Base-by-base conservation (phyloP, 2,329 filamentous ascomycete genomes). In the Talaromyces atroroseus region DNA sequence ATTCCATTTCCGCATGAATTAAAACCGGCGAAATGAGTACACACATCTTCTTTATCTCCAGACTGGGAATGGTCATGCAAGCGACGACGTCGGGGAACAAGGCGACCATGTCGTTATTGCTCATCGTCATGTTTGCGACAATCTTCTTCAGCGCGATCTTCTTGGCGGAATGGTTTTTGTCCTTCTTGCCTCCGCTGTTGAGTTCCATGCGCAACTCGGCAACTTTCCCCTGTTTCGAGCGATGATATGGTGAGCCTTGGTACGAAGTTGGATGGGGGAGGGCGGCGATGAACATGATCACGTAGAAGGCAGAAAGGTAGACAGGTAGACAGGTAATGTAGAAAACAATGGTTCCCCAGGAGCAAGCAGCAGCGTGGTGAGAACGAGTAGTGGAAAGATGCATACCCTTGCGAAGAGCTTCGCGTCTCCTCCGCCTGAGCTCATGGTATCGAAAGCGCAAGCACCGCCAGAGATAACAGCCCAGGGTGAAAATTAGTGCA, bases 121-220 rank as follows among this genome's bases (percentile, higher is more conserved):
- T 97, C 94, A 99, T 99, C 62, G 94, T 99, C 94, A 99, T 99
- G 72, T 99, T 99, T 71, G 94, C 94, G 66, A 99, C 94, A 65
- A 99, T 97, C 82, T 96, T 96, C 82, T 99, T 99, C 61, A 99
- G 82, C 11, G 94, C 92, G 69, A 96, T 95, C 83, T 97, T 97
- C 81, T 97, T 99, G 63, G 85, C 85, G 46, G 87, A 83, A 76
- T 90, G 88, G 76, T 95, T 96, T 82, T 96, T 97, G 78, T 99
- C 94, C 79, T 97, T 99, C 80, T 95, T 96, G 64, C 89, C 88
- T 71, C 91, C 91, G 74, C 87, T 90, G 75, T 91, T 92, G 71
- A 99, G 84, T 80, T 99, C 94, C 71, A 89, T 84, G 73, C 94
- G 90, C 70, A 99, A 81, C 83, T 99, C 94, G 61, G 92, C 92